phyloP scores from a whole-genome alignment of 2,329 filamentous ascomycete genomes.

The Nemania sp. region DNA sequence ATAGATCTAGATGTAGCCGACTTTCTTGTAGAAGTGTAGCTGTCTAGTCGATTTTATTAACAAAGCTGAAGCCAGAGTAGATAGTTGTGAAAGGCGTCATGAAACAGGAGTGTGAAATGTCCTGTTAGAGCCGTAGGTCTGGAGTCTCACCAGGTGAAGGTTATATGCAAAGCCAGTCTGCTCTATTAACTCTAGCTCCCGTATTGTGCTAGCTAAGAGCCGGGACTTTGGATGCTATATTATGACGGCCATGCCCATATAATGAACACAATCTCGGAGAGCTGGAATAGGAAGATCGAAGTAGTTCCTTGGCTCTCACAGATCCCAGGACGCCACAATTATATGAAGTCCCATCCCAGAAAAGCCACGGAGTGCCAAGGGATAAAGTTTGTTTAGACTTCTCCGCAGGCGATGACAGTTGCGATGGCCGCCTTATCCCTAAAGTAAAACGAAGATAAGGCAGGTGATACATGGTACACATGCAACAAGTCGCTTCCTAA shows the following conservation, averaged over 20 bases:
- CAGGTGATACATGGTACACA: constrained; percentile 21
- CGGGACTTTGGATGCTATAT: constrained; percentile 3
- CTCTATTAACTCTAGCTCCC: neutral
- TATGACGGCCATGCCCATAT: constrained; percentile 3
- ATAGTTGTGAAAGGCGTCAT: neutral
- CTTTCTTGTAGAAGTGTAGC: neutral
- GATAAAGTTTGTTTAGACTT: constrained; percentile 14
- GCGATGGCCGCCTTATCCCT: neutral
- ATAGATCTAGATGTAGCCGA: neutral
- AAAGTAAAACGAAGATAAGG: constrained; percentile 3
- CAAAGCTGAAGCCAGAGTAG: neutral
- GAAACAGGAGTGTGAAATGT: neutral
- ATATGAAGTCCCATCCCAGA: constrained; percentile 28
- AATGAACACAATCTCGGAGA: neutral
- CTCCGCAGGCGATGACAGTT: constrained; percentile 22
- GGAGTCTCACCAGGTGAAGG: constrained; percentile 3
- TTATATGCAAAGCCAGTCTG: neutral
- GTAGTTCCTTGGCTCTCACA: constrained; percentile 13
- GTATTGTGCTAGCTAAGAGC: neutral
- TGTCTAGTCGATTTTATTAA: constrained; percentile 9
- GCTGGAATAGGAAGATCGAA: neutral
- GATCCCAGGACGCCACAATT: constrained; percentile 19
- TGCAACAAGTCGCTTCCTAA: constrained; percentile 21
- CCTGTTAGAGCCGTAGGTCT: constrained; percentile 2
- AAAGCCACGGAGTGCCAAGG: constrained; percentile 21